Evolutionary conservation across 371 early-diverging fungal species (phyloP).

Genomic region (Mortierella sp.): DNA sequence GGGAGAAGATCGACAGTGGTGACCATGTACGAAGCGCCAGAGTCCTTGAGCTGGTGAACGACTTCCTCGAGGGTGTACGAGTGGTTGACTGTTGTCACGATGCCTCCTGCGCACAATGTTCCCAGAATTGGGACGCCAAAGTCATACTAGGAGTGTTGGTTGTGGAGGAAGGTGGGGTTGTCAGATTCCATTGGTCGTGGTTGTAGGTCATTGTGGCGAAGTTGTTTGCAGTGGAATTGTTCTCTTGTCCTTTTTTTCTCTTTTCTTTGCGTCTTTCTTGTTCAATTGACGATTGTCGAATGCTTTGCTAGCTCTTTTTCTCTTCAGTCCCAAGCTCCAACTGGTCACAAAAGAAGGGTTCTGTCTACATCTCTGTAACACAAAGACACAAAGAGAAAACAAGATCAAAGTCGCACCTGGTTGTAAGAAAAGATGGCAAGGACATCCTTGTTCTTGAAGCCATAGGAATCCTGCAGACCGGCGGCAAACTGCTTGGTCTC

Average conservation of each 20-base stretch:
- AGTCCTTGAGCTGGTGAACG: conserved; percentile 78
- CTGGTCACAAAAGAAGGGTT: background rate
- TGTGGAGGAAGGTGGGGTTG: background rate
- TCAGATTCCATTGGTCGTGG: background rate
- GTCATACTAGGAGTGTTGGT: conserved; percentile 31
- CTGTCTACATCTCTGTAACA: no score
- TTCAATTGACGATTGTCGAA: no score
- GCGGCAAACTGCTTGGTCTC: conserved; percentile 75
- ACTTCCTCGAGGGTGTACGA: conserved; percentile 83
- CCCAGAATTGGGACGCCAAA: conserved; percentile 58
- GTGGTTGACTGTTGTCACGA: conserved; percentile 82
- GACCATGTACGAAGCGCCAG: conserved; percentile 73
- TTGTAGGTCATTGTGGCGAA: no score
- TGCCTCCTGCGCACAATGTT: conserved; percentile 69
- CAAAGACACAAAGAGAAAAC: background rate
- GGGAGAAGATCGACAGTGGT: conserved; percentile 64
- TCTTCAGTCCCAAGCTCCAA: background rate
- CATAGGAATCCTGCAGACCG: conserved; percentile 70
- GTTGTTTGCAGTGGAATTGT: no score
- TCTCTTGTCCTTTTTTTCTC: no score
- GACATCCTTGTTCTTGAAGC: conserved; percentile 75
- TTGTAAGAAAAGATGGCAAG: conserved; percentile 82
- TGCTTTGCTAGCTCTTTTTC: no score
- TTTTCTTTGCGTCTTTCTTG: no score
- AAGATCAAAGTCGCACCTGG: conserved; percentile 58